phyloP scores from a whole-genome alignment of 1,284 basidiomycete genomes.

The Melampsora medusae region DNA sequence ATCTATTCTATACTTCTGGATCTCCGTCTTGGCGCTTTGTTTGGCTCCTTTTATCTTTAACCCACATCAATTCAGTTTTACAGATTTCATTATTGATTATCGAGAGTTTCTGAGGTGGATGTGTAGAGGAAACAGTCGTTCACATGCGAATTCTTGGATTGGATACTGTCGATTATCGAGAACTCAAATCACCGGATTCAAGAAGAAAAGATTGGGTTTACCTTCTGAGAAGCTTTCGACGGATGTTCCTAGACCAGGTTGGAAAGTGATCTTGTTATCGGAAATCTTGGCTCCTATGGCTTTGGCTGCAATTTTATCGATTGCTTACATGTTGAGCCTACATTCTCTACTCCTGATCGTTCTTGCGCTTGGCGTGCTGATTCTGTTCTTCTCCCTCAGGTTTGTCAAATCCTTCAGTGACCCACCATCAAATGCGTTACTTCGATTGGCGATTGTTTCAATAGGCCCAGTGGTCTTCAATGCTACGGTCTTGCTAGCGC shows the following conservation, averaged over 20 bases:
- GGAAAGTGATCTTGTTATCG: conserved; percentile 81
- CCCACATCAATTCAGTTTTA: conserved; percentile 90
- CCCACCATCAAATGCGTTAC: conserved; percentile 66
- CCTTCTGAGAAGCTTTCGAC: conserved; percentile 89
- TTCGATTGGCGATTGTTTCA: conserved; percentile 88
- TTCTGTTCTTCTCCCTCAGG: conserved; percentile 8
- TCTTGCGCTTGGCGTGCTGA: background rate
- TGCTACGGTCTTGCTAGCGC: conserved; percentile 74
- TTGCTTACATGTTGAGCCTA: conserved; percentile 74
- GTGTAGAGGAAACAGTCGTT: conserved; percentile 81
- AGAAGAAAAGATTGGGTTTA: conserved; percentile 88
- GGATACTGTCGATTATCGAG: conserved; percentile 91
- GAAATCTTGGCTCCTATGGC: conserved; percentile 81
- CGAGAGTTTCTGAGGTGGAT: conserved; percentile 95
- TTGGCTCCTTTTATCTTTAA: conserved; percentile 94
- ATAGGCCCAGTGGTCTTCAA: conserved; percentile 95
- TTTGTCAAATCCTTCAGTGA: conserved; percentile 56
- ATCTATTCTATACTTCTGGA: conserved; percentile 92
- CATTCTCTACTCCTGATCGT: background rate
- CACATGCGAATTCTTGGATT: conserved; percentile 92
- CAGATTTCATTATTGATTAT: conserved; percentile 94
- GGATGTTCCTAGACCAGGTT: conserved; percentile 83
- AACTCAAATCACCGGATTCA: conserved; percentile 95
- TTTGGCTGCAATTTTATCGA: conserved; percentile 77
- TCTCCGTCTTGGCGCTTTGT: conserved; percentile 68